A percentile compares a stretch with the other conserved stretches of the same genome.
phyloP scores from a whole-genome alignment of 106 monocot species.

The Platanthera zijinensis region DNA sequence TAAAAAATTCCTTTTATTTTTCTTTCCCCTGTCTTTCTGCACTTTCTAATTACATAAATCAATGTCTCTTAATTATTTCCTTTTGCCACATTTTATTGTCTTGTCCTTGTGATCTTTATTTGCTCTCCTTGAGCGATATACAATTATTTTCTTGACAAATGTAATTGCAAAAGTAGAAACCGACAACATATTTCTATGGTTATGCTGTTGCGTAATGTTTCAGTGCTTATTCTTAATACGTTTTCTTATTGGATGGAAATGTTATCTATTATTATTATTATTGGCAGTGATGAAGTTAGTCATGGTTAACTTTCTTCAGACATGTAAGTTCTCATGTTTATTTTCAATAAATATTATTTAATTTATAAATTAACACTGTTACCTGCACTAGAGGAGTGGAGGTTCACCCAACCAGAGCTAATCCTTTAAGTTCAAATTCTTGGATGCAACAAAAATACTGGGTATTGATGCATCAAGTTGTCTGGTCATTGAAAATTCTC shows the following conservation, averaged over 20 bases:
- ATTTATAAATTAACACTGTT: not conserved
- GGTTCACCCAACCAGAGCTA: not conserved
- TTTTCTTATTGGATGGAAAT: conserved; percentile 48
- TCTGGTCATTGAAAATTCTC: conserved; percentile 78
- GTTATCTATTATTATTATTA: conserved; percentile 64
- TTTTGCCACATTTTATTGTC: not conserved
- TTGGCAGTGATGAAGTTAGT: conserved; percentile 65
- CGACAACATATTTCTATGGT: no score
- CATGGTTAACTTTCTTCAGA: conserved; percentile 76
- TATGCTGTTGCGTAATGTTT: not conserved
- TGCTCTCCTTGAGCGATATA: no score
- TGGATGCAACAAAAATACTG: conserved; percentile 65
- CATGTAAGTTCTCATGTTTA: conserved; percentile 32
- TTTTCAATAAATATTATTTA: not conserved
- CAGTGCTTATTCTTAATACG: not conserved
- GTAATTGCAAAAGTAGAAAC: no score
- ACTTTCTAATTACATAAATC: not conserved
- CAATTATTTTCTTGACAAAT: no score
- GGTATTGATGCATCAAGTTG: conserved; percentile 44
- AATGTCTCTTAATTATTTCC: not conserved
- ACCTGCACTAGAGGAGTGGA: not conserved
- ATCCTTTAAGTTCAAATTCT: conserved; percentile 32
- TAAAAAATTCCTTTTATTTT: no score
- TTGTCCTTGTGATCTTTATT: no score
- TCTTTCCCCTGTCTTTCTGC: no score